Conservation (phyloP, 2,329 filamentous ascomycete species). For the Nectriaceae sp. region DNA sequence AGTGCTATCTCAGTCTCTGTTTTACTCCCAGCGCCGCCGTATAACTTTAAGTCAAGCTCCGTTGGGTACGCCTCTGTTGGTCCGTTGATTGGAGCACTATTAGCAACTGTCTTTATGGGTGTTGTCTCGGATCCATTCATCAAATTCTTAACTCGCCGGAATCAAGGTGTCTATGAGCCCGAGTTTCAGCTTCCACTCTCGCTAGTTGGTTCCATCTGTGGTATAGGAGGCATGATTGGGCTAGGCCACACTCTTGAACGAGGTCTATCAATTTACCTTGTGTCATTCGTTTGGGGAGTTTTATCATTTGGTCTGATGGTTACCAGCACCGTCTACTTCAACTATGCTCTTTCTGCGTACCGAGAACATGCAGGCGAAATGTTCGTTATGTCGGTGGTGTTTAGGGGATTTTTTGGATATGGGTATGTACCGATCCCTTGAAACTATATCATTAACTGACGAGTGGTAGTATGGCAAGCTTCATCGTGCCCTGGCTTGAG, state of each 20-base stretch:
- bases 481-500: conserved; percentile 2
- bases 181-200: conserved; percentile 9
- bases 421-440: not conserved
- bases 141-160: conserved; percentile 5
- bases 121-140: conserved; percentile 6
- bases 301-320: conserved; percentile 10
- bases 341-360: conserved; percentile 9
- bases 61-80: conserved; percentile 9
- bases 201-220: not conserved
- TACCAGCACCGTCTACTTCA: not conserved
- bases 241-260: conserved; percentile 5
- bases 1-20: conserved; percentile 9
- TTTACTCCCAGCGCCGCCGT: conserved; percentile 10
- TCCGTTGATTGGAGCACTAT: conserved; percentile 7
- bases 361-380: conserved; percentile 9
- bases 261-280: conserved; percentile 2
- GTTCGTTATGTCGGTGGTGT: conserved; percentile 12
- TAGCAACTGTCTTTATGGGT: conserved; percentile 3
- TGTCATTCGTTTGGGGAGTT: conserved; percentile 7
- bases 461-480: conserved; percentile 1
- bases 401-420: conserved; percentile 9
- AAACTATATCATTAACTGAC: not conserved
- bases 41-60: conserved; percentile 7
- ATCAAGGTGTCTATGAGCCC: conserved; percentile 11
- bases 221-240: conserved; percentile 5